Evolutionary conservation across 2,329 filamentous ascomycete species (phyloP), one percentile per base, ranked within the genome.

Genomic region (Phialemonium atrogriseum): DNA sequence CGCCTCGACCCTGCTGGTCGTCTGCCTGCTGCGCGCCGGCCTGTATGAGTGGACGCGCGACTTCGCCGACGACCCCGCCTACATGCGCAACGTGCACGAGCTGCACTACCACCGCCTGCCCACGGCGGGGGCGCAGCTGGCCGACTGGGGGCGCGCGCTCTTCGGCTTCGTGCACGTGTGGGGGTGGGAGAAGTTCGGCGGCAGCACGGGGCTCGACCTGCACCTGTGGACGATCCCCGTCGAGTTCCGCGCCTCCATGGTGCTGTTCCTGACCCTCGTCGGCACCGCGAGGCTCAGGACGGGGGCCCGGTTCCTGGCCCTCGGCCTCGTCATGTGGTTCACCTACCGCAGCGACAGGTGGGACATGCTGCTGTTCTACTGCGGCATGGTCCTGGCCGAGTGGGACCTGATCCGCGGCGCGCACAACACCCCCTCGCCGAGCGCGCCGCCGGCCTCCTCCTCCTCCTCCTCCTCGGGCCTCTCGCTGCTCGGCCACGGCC

Each of bases 191-290:
- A 55, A 52, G 19, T 63, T 59, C 37, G 66, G 59, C 11, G 67
- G 66, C 33, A 62, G 56, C 24, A 69, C 60, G 49, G 58, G 50
- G 14, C 73, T 75, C 43, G 70, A 77, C 43, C 60, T 70, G 16
- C 73, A 78, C 39, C 51, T 77, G 15, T 78, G 73, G 73, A 77
- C 74, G 5, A 77, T 78, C 25, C 73, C 73, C 3, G 63, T 75
- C 27, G 73, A 78, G 48, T 75, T 73, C 44, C 60, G 68, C 37
- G 70, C 66, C 48, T 74, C 70, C 3, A 63, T 78, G 47, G 59
- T 70, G 36, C 59, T 77, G 8, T 77, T 77, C 48, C 51, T 76
- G 7, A 58, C 62, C 10, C 50, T 74, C 14, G 37, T 74, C 4
- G 71, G 60, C 13, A 61, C 67, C 8, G 66, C 66, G 5, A 57